Conservation (phyloP, 164 flowering plant genomes). For the Litsea cubeba region DNA sequence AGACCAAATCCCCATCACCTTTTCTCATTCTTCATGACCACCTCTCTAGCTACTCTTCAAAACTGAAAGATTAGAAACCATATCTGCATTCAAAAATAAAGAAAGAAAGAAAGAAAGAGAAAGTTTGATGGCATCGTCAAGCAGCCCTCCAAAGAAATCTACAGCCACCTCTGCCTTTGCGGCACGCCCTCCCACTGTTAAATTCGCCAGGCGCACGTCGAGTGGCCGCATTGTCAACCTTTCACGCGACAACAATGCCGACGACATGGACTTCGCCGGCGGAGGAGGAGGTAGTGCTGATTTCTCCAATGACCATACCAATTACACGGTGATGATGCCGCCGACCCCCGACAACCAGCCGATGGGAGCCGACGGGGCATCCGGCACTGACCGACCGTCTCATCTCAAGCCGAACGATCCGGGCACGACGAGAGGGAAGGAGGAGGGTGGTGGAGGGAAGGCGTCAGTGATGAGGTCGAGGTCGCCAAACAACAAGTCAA, state of each 20-base stretch:
- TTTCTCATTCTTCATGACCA: too few relatives aligned
- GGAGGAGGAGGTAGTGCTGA: conserved; percentile 27
- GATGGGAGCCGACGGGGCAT: conserved; percentile 5
- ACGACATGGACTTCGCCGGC: conserved; percentile 55
- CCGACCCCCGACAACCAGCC: conserved; percentile 97
- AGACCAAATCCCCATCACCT: neutral
- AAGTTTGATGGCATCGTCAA: conserved; percentile 2
- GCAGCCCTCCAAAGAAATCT: conserved; percentile 9
- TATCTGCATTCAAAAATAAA: neutral
- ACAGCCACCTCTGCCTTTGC: conserved; percentile 14
- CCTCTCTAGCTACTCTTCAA: too few relatives aligned
- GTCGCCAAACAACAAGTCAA: conserved; percentile 29
- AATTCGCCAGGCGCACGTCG: conserved; percentile 62
- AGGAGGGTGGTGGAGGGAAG: conserved; percentile 39
- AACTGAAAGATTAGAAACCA: neutral
- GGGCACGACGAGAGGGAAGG: conserved; percentile 2
- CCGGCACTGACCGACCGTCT: neutral
- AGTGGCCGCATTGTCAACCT: conserved; percentile 77
- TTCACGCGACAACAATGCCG: conserved; percentile 47
- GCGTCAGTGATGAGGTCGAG: conserved; percentile 56
- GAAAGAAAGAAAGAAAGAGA: neutral
- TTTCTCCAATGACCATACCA: conserved; percentile 43
- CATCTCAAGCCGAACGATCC: neutral
- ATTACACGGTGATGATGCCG: conserved; percentile 86
- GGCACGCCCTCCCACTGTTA: conserved; percentile 51